Evolutionary conservation across 768 basidiomycete genomes (phyloP).

Genomic region (Chalciporus sphaerocephalus): DNA sequence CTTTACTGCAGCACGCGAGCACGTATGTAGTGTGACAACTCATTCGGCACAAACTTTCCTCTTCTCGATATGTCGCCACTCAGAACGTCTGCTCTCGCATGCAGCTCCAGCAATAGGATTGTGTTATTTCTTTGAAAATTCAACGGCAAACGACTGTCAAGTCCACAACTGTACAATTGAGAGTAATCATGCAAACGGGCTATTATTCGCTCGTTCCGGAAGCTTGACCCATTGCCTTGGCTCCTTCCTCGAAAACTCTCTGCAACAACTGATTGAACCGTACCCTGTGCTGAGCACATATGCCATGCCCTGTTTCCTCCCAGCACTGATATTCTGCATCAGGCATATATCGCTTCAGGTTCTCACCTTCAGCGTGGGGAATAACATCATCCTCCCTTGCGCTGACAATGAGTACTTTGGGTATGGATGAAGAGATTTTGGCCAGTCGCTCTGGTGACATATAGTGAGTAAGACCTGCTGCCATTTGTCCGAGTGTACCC

Average conservation of each 20-base stretch:
- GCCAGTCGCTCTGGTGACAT: constrained; percentile 47
- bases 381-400: constrained; percentile 66
- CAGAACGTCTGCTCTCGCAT: too few relatives aligned
- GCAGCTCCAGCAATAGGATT: too few relatives aligned
- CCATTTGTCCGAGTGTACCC: constrained; percentile 71
- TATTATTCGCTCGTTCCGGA: not conserved
- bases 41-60: too few relatives aligned
- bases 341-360: constrained; percentile 54
- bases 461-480: constrained; percentile 59
- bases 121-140: too few relatives aligned
- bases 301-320: constrained; percentile 60
- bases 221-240: not conserved
- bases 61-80: too few relatives aligned
- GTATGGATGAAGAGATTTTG: constrained; percentile 49
- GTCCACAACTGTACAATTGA: too few relatives aligned
- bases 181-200: too few relatives aligned
- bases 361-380: constrained; percentile 43
- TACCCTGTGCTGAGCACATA: constrained; percentile 45
- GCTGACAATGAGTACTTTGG: constrained; percentile 64
- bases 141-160: too few relatives aligned
- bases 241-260: constrained; percentile 51
- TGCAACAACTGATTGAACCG: constrained; percentile 57
- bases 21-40: too few relatives aligned
- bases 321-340: constrained; percentile 55
- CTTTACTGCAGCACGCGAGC: too few relatives aligned